Conservation (phyloP, 1,139 yeast genomes). For the Candida sojae region DNA sequence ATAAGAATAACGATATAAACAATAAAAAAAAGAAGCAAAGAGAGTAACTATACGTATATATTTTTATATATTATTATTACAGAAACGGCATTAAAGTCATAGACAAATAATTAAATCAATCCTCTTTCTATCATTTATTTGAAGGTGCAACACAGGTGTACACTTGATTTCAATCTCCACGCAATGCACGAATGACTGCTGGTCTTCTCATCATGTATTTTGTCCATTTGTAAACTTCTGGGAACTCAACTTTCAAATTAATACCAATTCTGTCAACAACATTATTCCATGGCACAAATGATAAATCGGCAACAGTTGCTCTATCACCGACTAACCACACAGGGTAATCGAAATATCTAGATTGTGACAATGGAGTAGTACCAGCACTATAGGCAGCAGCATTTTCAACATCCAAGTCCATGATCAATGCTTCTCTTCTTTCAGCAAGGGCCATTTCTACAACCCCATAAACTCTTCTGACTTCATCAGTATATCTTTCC, state of each 20-base stretch:
- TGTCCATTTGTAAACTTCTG: conserved; percentile 97
- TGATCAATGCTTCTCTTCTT: conserved; percentile 83
- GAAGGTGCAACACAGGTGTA: background rate
- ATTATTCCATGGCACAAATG: conserved; percentile 96
- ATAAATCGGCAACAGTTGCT: conserved; percentile 86
- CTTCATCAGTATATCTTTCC: conserved; percentile 90
- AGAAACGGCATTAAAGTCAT: conserved; percentile 1
- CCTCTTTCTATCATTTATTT: background rate
- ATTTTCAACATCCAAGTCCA: conserved; percentile 87
- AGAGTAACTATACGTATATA: background rate
- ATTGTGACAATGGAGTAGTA: conserved; percentile 82
- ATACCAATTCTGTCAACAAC: conserved; percentile 93
- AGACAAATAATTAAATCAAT: background rate
- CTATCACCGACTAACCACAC: conserved; percentile 94
- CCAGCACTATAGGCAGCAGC: conserved; percentile 91
- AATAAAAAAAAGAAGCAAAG: background rate
- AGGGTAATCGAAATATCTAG: conserved; percentile 87
- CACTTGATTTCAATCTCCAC: conserved; percentile 48
- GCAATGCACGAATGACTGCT: conserved; percentile 74
- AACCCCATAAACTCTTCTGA: conserved; percentile 89
- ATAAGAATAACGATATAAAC: background rate
- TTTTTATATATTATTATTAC: conserved; percentile 1
- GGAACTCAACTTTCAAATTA: conserved; percentile 82
- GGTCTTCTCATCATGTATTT: conserved; percentile 89
- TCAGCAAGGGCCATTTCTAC: conserved; percentile 95